Percentiles rank a stretch among this genome's conserved stretches.
phyloP scores from a whole-genome alignment of 768 basidiomycete genomes.

The Hirschioporus abietinus region DNA sequence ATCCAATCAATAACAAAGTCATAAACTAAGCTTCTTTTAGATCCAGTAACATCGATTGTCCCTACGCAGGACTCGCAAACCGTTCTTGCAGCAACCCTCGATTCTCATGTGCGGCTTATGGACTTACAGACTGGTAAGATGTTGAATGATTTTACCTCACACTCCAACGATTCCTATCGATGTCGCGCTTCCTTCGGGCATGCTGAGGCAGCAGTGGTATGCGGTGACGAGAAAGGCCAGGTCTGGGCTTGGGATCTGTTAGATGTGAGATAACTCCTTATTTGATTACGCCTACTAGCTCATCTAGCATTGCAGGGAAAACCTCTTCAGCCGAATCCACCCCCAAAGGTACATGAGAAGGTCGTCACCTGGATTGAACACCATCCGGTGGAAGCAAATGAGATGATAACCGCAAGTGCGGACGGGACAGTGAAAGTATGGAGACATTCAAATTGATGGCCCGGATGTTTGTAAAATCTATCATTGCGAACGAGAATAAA shows the following conservation, averaged over 20 bases:
- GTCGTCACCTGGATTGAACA: slow-evolving; percentile 90
- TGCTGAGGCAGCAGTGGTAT: slow-evolving; percentile 74
- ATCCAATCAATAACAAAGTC: background rate
- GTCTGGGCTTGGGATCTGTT: slow-evolving; percentile 94
- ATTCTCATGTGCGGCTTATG: slow-evolving; percentile 81
- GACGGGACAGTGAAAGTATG: slow-evolving; percentile 93
- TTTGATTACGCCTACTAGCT: background rate
- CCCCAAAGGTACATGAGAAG: slow-evolving; percentile 74
- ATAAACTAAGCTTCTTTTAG: slow-evolving; percentile 32
- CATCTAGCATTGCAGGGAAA: slow-evolving; percentile 47
- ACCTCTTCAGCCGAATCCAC: slow-evolving; percentile 63
- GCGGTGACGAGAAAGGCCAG: slow-evolving; percentile 85
- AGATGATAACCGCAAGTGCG: slow-evolving; percentile 85
- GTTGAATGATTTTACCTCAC: slow-evolving; percentile 81
- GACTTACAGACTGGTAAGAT: slow-evolving; percentile 77
- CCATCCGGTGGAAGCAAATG: slow-evolving; percentile 73
- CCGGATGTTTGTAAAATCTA: background rate
- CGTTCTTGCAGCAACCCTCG: slow-evolving; percentile 76
- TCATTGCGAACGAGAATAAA: background rate
- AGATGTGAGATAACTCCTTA: slow-evolving; percentile 49
- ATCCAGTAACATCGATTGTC: slow-evolving; percentile 80
- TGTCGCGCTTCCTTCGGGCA: slow-evolving; percentile 79
- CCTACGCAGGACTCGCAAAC: slow-evolving; percentile 78
- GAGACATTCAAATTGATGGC: slow-evolving; percentile 39
- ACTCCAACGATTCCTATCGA: slow-evolving; percentile 69